Evolutionary conservation across 169 alveolate genomes (phyloP), one percentile per base, ranked within the genome.

Genomic region (Theileria annulata): DNA sequence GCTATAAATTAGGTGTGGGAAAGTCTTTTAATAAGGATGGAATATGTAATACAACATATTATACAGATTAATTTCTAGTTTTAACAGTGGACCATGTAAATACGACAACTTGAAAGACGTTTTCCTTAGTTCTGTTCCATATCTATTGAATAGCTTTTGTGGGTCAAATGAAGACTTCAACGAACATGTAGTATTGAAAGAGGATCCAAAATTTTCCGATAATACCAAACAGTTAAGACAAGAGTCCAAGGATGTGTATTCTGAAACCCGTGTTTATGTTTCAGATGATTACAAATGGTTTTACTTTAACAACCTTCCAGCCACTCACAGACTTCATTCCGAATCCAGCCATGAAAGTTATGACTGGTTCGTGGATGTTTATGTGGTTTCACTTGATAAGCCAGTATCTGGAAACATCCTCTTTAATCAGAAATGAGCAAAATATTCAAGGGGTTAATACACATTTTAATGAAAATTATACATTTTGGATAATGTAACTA

Each of bases 231-330:
- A 42, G 51, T 42, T 10, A 21, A 25, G 48, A n/a, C 71, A 67
- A n/a, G 23, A 63, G 13, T 27, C 37, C 3, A 31, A 25, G 27
- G 64, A 59, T 9, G 63, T 56, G 19, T 81, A 81, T 68, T 64
- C 31, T n/a, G 54, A 42, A 21, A 75, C 85, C 0, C 23, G n/a
- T 27, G 42, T 75, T 47, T 81, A 49, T 68, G 78, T 81, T 6
- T 28, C 88, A 2, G 88, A 73, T 23, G 88, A 66, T 8, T 25
- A 25, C 37, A 81, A 68, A 17, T 81, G 88, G 85, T 64, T 81
- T 37, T 81, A 64, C 48, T 64, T 81, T 37, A 70, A 64, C 31
- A 23, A 69, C 42, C 33, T 81, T 47, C 88, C 88, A 23, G 67
- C 54, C 13, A 42, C 56, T 21, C 73, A 25, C 63, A 56, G 27